phyloP scores from a whole-genome alignment of 139 green algal species.

The Micromonas commoda region DNA sequence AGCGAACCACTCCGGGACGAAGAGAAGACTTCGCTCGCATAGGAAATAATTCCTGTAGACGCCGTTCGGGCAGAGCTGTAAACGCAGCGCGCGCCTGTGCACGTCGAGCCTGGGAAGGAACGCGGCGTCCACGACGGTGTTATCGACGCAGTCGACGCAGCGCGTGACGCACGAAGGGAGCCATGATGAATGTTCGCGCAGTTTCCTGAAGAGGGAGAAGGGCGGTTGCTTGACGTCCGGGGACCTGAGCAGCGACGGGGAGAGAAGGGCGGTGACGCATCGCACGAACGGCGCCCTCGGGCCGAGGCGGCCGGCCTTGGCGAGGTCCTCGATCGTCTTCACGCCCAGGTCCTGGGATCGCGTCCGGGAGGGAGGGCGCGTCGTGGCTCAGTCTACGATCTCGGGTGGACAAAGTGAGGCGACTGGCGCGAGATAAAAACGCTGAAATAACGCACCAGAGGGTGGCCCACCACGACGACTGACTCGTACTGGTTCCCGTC shows the following conservation, averaged over 20 bases:
- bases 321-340: not conserved
- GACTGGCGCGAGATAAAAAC: not conserved
- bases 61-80: not conserved
- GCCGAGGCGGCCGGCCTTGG: no score
- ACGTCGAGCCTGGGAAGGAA: not conserved
- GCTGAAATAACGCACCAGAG: not conserved
- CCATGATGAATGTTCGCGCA: no score
- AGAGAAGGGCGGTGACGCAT: not conserved
- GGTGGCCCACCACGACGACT: not conserved
- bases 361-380: not conserved
- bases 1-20: no score
- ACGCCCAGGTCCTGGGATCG: no score
- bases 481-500: slow-evolving; percentile 16
- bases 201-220: not conserved
- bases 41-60: not conserved
- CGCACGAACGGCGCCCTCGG: no score
- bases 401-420: not conserved
- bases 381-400: no score
- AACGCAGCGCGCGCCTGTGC: not conserved
- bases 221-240: not conserved
- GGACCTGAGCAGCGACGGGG: not conserved
- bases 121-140: not conserved
- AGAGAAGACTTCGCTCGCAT: not conserved
- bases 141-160: not conserved
- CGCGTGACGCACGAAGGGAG: no score